phyloP scores from a whole-genome alignment of 441 rosid genomes.

The Croton laevigatus region DNA sequence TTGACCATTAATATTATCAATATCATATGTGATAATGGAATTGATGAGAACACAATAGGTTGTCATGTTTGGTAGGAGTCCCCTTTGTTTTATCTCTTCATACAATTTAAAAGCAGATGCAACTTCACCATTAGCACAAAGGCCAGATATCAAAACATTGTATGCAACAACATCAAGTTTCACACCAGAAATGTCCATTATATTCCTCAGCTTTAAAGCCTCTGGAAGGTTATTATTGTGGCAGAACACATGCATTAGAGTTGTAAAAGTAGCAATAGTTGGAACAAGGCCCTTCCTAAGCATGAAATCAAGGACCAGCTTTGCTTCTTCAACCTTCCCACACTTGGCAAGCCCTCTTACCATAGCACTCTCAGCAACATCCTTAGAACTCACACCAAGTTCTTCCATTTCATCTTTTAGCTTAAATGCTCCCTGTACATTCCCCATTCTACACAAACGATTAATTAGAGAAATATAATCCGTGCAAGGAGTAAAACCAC shows the following conservation, averaged over 20 bases:
- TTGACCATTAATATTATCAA: conserved; percentile 30
- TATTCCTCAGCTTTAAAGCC: conserved; percentile 51
- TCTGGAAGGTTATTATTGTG: conserved; percentile 44
- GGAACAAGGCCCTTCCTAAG: conserved; percentile 54
- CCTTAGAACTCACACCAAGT: conserved; percentile 36
- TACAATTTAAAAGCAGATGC: conserved; percentile 53
- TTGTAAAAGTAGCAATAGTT: conserved; percentile 69
- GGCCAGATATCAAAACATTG: conserved; percentile 73
- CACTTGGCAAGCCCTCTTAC: conserved; percentile 76
- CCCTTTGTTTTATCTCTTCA: conserved; percentile 66
- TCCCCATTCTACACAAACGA: conserved; percentile 62
- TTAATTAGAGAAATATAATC: conserved; percentile 58
- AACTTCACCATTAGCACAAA: conserved; percentile 54
- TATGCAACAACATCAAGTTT: conserved; percentile 64
- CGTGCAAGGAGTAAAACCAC: conserved; percentile 46
- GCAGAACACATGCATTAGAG: conserved; percentile 63
- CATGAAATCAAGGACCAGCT: conserved; percentile 56
- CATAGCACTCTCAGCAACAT: conserved; percentile 81
- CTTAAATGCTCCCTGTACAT: conserved; percentile 53
- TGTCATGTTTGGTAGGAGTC: conserved; percentile 57
- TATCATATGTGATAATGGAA: conserved; percentile 36
- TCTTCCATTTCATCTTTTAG: conserved; percentile 70
- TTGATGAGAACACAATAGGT: conserved; percentile 55
- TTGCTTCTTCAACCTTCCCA: conserved; percentile 79
- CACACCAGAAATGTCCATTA: conserved; percentile 52